Conservation (phyloP, 2,329 filamentous ascomycete species). For the Furcasterigmium furcatum region DNA sequence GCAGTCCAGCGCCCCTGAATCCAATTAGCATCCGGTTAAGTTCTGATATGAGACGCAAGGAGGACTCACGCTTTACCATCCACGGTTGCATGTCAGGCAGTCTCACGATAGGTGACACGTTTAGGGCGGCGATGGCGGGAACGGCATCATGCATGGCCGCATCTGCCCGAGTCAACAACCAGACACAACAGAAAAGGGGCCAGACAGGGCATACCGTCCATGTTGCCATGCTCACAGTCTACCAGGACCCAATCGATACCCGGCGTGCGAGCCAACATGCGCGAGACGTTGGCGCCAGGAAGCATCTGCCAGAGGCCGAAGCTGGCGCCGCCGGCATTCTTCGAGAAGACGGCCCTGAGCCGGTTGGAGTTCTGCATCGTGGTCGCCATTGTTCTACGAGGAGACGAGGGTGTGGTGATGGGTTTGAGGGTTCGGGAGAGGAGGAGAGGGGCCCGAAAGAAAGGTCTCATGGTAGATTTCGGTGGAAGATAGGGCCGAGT, state of each 20-base stretch:
- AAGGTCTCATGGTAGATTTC: background rate
- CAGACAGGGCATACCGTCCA: slow-evolving; percentile 37
- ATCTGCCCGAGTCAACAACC: slow-evolving; percentile 23
- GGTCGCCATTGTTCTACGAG: background rate
- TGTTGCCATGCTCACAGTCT: slow-evolving; percentile 51
- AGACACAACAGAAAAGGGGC: background rate
- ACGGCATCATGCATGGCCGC: slow-evolving; percentile 51
- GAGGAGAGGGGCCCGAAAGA: background rate
- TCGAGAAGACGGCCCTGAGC: slow-evolving; percentile 45
- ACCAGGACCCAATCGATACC: slow-evolving; percentile 67
- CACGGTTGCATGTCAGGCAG: slow-evolving; percentile 54
- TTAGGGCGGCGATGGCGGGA: slow-evolving; percentile 45
- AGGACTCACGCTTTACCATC: slow-evolving; percentile 51
- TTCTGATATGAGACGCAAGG: background rate
- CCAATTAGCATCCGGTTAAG: background rate
- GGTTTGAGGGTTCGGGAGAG: background rate
- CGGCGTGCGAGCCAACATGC: slow-evolving; percentile 54
- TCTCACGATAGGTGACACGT: slow-evolving; percentile 40
- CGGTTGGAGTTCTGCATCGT: slow-evolving; percentile 43
- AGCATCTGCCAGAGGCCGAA: slow-evolving; percentile 64
- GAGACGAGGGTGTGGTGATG: background rate
- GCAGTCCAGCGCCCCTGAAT: slow-evolving; percentile 50
- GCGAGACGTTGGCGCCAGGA: slow-evolving; percentile 56
- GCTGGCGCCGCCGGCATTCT: slow-evolving; percentile 39
- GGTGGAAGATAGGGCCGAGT: background rate